Base-by-base conservation (phyloP, 345 rosid species). In the Rhizophora mangle region DNA sequence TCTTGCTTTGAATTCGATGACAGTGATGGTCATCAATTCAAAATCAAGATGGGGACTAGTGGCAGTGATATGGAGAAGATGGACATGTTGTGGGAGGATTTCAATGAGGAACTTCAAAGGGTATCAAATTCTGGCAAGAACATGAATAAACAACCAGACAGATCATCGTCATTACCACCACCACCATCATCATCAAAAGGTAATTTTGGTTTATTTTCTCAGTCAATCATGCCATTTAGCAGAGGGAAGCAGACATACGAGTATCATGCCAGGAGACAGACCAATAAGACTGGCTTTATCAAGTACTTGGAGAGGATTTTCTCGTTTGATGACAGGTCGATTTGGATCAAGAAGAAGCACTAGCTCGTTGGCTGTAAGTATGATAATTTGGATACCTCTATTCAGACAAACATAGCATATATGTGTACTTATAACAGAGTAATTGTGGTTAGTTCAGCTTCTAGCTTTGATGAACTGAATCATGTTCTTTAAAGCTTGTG, bases 21-120 rank as follows among this genome's bases (percentile, higher is more conserved):
- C 5, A 32, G 36, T 32, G 36, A 32, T 64, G 2, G 8, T 3
- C 10, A 21, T 18, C 15, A 60, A 0, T 8, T 43, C 18, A 22
- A 30, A 16, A 6, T 52, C 51, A 46, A 30, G 60, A 10, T 34
- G 5, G 56, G 1, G 16, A 21, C 31, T 1, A 0, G 13, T 2
- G 78, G 73, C 6, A 32, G 36, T 32, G 36, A 32, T 32, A 32
- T 6, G 57, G 79, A 79, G 75, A 74, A 65, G 65, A 82, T 79
- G 85, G 82, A 79, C 64, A 39, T 76, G 82, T 76, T 76, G 82
- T 76, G 85, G 85, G 85, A 76, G 59, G 63, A 82, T 3, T 76
- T 79, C 64, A 76, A 79, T 22, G 79, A 79, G 37, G 83, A 82
- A 54, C 60, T 73, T 49, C 67, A 39, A 62, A 77, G 79, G 70